Conservation (phyloP, 1,284 basidiomycete species). For the Erythrobasidium hasegawianum region DNA sequence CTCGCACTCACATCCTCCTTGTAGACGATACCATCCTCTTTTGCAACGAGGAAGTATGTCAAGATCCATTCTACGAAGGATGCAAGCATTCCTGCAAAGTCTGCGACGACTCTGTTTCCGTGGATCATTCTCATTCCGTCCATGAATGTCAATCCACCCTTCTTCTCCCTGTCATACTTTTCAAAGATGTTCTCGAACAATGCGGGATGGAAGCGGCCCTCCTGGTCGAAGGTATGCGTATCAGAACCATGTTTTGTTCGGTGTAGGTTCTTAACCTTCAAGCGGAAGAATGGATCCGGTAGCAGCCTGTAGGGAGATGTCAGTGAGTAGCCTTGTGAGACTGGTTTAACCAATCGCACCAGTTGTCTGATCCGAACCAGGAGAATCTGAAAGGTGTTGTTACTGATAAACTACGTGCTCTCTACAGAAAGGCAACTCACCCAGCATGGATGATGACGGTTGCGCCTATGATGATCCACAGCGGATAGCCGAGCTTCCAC, state of each 20-base stretch:
- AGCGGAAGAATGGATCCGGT: slow-evolving; percentile 46
- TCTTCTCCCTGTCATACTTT: slow-evolving; percentile 39
- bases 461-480: slow-evolving; percentile 43
- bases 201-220: slow-evolving; percentile 42
- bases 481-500: slow-evolving; percentile 43
- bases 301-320: slow-evolving; percentile 25
- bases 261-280: slow-evolving; percentile 46
- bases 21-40: slow-evolving; percentile 53
- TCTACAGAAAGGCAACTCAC: slow-evolving; percentile 26
- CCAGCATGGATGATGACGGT: slow-evolving; percentile 46
- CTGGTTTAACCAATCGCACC: background rate
- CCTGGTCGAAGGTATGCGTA: slow-evolving; percentile 45
- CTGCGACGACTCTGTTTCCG: slow-evolving; percentile 30
- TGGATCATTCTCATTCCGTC: slow-evolving; percentile 40
- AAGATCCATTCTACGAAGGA: slow-evolving; percentile 47
- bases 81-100: slow-evolving; percentile 56
- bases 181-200: slow-evolving; percentile 42
- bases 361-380: slow-evolving; percentile 31
- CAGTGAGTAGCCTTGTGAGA: background rate
- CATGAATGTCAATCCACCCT: slow-evolving; percentile 42
- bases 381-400: slow-evolving; percentile 12
- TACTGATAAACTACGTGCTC: background rate
- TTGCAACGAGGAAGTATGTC: slow-evolving; percentile 56
- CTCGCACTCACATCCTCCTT: slow-evolving; percentile 53
- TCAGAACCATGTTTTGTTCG: slow-evolving; percentile 48